Conservation (phyloP, 352 stramenopile genomes). For the Globisporangium irregulare region DNA sequence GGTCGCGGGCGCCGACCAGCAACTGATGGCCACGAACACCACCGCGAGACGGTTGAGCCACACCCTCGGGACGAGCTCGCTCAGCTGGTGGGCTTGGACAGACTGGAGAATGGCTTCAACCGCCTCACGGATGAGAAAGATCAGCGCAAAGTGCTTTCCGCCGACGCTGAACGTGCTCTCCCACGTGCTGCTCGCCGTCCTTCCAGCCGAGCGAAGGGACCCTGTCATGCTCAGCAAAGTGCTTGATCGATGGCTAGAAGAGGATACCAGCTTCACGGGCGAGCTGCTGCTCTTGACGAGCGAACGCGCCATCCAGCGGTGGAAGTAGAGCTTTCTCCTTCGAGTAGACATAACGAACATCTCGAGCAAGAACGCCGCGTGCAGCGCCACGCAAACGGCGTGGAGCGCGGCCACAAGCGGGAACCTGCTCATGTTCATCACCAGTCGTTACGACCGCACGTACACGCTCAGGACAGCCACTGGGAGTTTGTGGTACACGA, state of each 20-base stretch:
- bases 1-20: slow-evolving; percentile 13
- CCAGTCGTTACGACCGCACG: background rate
- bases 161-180: slow-evolving; percentile 9
- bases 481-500: slow-evolving; percentile 8
- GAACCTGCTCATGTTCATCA: background rate
- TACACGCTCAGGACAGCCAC: background rate
- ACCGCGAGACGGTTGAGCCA: slow-evolving; percentile 7
- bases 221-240: background rate
- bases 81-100: slow-evolving; percentile 16
- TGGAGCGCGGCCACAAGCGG: background rate
- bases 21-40: background rate
- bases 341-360: slow-evolving; percentile 7
- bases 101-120: slow-evolving; percentile 19
- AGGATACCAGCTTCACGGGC: background rate
- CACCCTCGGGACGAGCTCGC: slow-evolving; percentile 1
- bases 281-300: background rate
- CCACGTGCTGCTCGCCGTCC: background rate
- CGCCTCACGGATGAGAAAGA: slow-evolving; percentile 17
- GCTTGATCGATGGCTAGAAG: no score
- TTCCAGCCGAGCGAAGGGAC: background rate
- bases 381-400: background rate
- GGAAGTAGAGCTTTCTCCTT: slow-evolving; percentile 2
- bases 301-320: background rate
- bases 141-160: slow-evolving; percentile 9
- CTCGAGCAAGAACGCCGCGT: background rate